Evolutionary conservation across 108 stramenopile genomes (phyloP).

Genomic region (Epithemia pelagica): DNA sequence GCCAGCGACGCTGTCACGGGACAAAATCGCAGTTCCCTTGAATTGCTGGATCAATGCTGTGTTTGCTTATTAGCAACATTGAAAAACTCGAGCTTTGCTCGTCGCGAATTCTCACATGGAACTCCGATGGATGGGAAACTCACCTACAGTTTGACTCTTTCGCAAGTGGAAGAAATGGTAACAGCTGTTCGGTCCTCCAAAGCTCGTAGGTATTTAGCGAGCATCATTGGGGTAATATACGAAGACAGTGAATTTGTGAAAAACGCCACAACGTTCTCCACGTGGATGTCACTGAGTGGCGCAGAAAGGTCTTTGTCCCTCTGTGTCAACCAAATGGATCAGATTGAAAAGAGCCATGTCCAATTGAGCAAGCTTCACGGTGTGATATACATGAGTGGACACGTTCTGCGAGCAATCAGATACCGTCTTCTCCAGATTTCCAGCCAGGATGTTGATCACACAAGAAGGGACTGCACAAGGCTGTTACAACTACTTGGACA

Average conservation of each 20-base stretch:
- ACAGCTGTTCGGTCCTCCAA: slow-evolving; percentile 44
- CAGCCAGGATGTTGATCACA: background rate
- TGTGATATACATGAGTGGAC: slow-evolving; percentile 55
- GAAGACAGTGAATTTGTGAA: slow-evolving; percentile 39
- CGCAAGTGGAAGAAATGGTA: slow-evolving; percentile 24
- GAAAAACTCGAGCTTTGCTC: slow-evolving; percentile 40
- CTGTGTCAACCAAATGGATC: slow-evolving; percentile 9
- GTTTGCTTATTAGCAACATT: slow-evolving; percentile 37
- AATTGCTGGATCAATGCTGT: slow-evolving; percentile 56
- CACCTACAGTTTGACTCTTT: slow-evolving; percentile 16
- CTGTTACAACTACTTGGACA: slow-evolving; percentile 36
- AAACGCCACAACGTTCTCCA: background rate
- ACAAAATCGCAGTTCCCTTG: slow-evolving; percentile 3
- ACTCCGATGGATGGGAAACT: slow-evolving; percentile 1
- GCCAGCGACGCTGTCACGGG: background rate
- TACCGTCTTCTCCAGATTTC: slow-evolving; percentile 16
- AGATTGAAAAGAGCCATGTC: slow-evolving; percentile 3
- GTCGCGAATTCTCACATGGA: slow-evolving; percentile 21
- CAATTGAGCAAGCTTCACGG: slow-evolving; percentile 58
- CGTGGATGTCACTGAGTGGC: background rate
- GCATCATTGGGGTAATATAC: slow-evolving; percentile 37
- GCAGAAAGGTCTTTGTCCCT: background rate
- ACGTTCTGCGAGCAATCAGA: slow-evolving; percentile 41
- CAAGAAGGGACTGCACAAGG: background rate
- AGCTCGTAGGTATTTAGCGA: slow-evolving; percentile 52